Percentiles rank a stretch among this genome's conserved stretches.
Evolutionary conservation across 495 filamentous ascomycete species (phyloP).

Genomic region (Cladorrhinum samala): DNA sequence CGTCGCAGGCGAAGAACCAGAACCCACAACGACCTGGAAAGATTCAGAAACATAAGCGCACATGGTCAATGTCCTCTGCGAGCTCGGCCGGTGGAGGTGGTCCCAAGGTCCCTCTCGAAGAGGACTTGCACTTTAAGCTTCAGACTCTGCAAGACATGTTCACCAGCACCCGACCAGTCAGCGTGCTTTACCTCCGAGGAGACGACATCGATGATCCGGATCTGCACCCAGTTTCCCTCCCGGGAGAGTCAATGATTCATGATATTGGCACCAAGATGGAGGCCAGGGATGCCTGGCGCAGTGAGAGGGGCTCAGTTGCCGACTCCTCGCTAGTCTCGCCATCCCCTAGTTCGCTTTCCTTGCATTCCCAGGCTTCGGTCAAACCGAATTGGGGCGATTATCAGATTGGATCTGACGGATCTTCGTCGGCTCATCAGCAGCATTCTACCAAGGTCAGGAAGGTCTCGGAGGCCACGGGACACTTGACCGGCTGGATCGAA

Average conservation of each 20-base stretch:
- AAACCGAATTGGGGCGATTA: conserved; percentile 51
- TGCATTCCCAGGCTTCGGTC: conserved; percentile 46
- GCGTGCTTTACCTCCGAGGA: conserved; percentile 76
- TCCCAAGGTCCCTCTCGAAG: conserved; percentile 63
- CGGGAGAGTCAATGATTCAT: conserved; percentile 51
- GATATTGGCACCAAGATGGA: conserved; percentile 52
- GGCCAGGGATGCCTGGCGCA: conserved; percentile 53
- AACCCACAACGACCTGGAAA: conserved; percentile 61
- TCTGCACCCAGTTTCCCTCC: conserved; percentile 69
- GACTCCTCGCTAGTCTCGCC: conserved; percentile 66
- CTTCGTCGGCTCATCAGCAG: conserved; percentile 39
- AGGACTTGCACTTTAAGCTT: conserved; percentile 82
- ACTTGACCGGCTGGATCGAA: conserved; percentile 77
- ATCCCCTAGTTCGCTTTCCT: conserved; percentile 56
- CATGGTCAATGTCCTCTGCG: conserved; percentile 92
- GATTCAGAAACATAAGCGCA: conserved; percentile 81
- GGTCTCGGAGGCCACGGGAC: conserved; percentile 46
- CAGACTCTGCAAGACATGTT: conserved; percentile 91
- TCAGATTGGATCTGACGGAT: conserved; percentile 30
- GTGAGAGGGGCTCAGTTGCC: conserved; percentile 46
- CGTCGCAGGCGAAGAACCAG: conserved; percentile 42
- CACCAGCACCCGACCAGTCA: conserved; percentile 79
- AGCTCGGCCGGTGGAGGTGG: conserved; percentile 54
- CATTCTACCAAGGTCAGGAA: conserved; percentile 43
- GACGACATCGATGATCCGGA: conserved; percentile 86